Evolutionary conservation across 2,329 filamentous ascomycete species (phyloP), one percentile per base, ranked within the genome.

Genomic region (Phoma sp.): DNA sequence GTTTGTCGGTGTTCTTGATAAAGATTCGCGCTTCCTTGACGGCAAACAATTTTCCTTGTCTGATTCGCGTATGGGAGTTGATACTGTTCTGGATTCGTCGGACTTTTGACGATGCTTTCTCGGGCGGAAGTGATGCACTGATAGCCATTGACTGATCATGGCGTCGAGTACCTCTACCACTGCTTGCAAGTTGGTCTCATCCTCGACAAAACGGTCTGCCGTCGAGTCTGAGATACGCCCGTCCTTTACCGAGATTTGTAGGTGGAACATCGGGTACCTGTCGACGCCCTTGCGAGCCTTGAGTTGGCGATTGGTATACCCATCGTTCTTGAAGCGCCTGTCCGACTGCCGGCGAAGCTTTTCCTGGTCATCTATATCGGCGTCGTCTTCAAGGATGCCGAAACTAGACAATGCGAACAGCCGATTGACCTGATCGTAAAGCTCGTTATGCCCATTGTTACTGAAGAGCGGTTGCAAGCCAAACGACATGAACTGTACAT

Each of bases 261-360:
- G 76, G 64, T 88, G 89, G 67, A 96, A 98, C 87, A 94, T 94
- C 0, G 94, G 92, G 87, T 91, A 95, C 45, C 86, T 84, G 67
- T 97, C 92, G 9, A 93, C 78, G 0, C 86, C 82, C 69, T 91
- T 94, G 38, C 80, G 82, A 7, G 73, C 74, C 66, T 80, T 85
- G 33, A 84, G 62, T 54, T 86, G 83, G 59, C 76, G 82, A 29
- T 72, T 76, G 1, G 80, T 84, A 51, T 79, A 83, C 1, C 77
- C 78, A 25, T 82, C 78, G 6, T 66, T 73, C 54, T 81, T 84
- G 55, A 74, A 79, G 21, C 75, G 72, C 48, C 69, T 71, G 59
- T 81, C 77, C 44, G 71, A 67, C 39, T 67, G 68, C 52, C 62
- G 72, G 50, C 63, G 66, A 33, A 75, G 63, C 41, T 70, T 74